Conservation (phyloP, 305 asterid species). For the Andrographis paniculata region DNA sequence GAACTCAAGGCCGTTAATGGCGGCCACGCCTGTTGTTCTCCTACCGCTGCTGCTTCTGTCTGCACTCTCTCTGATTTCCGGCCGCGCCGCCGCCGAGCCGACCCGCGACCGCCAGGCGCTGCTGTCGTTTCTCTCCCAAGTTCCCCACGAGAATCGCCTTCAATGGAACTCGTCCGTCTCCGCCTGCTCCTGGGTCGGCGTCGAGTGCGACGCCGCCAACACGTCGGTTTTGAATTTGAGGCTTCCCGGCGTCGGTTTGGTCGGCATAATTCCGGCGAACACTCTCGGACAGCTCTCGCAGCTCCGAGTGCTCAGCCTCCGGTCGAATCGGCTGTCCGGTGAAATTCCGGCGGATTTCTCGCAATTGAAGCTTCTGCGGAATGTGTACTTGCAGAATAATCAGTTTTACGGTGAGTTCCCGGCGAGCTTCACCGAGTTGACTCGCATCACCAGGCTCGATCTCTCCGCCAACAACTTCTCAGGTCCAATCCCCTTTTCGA, state of each 20-base stretch:
- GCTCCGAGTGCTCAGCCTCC: constrained; percentile 82
- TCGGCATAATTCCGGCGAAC: constrained; percentile 65
- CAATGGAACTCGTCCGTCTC: constrained; percentile 60
- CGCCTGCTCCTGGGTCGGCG: constrained; percentile 78
- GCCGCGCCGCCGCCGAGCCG: constrained; percentile 50
- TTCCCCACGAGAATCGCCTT: constrained; percentile 63
- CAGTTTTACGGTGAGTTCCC: constrained; percentile 67
- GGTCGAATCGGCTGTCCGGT: constrained; percentile 66
- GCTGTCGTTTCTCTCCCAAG: constrained; percentile 46
- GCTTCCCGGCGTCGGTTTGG: constrained; percentile 83
- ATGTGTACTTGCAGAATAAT: constrained; percentile 64
- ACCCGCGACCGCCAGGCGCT: constrained; percentile 76
- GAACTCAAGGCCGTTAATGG: not conserved
- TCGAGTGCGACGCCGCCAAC: constrained; percentile 56
- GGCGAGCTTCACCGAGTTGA: constrained; percentile 39
- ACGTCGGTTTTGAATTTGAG: constrained; percentile 54
- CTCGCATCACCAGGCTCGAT: constrained; percentile 71
- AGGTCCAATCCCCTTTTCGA: constrained; percentile 69
- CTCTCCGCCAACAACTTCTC: constrained; percentile 64
- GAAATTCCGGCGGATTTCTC: constrained; percentile 64
- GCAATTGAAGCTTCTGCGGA: constrained; percentile 55
- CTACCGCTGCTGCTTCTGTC: not conserved
- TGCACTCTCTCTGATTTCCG: not conserved
- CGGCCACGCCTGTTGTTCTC: not conserved
- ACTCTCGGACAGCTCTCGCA: constrained; percentile 53